Percentiles rank a stretch among this genome's conserved stretches.
Evolutionary conservation across 768 basidiomycete species (phyloP).

Genomic region (Phylloporus sp.): DNA sequence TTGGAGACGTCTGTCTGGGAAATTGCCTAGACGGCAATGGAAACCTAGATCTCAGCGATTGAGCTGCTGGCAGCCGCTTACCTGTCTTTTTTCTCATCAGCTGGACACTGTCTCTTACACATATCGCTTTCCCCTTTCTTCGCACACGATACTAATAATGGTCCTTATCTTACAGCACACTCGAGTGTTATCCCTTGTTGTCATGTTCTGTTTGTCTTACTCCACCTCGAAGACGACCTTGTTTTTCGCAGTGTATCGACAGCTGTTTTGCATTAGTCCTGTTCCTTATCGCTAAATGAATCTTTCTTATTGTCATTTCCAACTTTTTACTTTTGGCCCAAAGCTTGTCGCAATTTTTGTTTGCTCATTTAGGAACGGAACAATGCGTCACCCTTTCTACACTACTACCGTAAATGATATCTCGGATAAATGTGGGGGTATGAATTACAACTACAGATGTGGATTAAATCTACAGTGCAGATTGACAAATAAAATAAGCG

Average conservation of each 20-base stretch:
- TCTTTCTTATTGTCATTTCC: neutral
- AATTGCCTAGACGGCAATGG: slow-evolving; percentile 39
- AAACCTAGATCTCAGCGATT: neutral
- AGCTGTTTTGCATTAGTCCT: slow-evolving; percentile 9
- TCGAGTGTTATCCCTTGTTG: slow-evolving; percentile 17
- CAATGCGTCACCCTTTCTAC: neutral
- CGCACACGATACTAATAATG: slow-evolving; percentile 9
- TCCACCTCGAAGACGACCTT: slow-evolving; percentile 14
- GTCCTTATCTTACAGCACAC: slow-evolving; percentile 25
- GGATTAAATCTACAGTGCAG: slow-evolving; percentile 18
- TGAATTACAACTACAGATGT: slow-evolving; percentile 7
- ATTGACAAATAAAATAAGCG: slow-evolving; percentile 13
- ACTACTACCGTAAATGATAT: slow-evolving; percentile 5
- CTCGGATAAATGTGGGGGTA: neutral
- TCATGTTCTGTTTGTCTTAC: slow-evolving; percentile 18
- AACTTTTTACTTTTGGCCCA: neutral
- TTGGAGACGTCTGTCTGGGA: slow-evolving; percentile 79
- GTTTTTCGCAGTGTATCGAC: slow-evolving; percentile 27
- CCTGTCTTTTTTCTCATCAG: slow-evolving; percentile 4
- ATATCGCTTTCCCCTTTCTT: slow-evolving; percentile 6
- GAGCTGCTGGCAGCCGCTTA: slow-evolving; percentile 19
- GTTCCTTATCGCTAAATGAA: slow-evolving; percentile 18
- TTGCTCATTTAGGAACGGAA: neutral
- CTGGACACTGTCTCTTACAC: slow-evolving; percentile 9
- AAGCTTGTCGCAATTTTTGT: neutral